Conservation (phyloP, 352 stramenopile genomes). For the Phytopythium kandeliae region DNA sequence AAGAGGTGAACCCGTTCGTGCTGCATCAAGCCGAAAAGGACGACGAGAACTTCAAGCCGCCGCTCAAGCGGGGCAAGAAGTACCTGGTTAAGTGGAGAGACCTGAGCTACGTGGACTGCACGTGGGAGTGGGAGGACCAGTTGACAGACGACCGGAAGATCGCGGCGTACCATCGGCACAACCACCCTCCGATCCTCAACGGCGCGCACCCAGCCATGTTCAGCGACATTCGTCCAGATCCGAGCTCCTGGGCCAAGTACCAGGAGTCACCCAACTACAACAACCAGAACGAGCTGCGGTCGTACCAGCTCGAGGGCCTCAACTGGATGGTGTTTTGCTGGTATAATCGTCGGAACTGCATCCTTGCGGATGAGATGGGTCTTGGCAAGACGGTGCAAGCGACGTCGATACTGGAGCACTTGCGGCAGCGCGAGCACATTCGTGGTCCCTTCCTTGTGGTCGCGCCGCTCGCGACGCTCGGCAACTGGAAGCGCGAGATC, state of each 20-base stretch:
- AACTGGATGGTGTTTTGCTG: slow-evolving; percentile 98
- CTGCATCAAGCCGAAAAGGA: slow-evolving; percentile 27
- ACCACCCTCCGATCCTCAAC: slow-evolving; percentile 81
- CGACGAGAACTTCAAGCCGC: slow-evolving; percentile 30
- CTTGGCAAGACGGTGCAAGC: slow-evolving; percentile 91
- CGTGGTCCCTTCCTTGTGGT: slow-evolving; percentile 98
- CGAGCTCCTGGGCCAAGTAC: slow-evolving; percentile 84
- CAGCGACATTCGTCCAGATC: slow-evolving; percentile 74
- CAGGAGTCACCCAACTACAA: slow-evolving; percentile 87
- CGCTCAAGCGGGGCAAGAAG: slow-evolving; percentile 81
- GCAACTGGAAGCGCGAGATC: slow-evolving; percentile 99
- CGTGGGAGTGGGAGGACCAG: slow-evolving; percentile 88
- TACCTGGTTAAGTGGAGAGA: slow-evolving; percentile 91
- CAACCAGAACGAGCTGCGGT: slow-evolving; percentile 93
- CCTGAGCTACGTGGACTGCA: slow-evolving; percentile 86
- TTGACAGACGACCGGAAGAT: slow-evolving; percentile 89
- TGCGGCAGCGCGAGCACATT: slow-evolving; percentile 90
- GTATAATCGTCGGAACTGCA: slow-evolving; percentile 95
- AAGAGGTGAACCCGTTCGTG: slow-evolving; percentile 64
- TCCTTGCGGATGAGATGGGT: slow-evolving; percentile 86
- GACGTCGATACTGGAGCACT: slow-evolving; percentile 93
- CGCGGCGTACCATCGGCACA: slow-evolving; percentile 80
- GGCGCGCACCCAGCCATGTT: slow-evolving; percentile 78
- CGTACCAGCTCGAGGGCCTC: slow-evolving; percentile 98
- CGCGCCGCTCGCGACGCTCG: slow-evolving; percentile 95